Percentiles rank a stretch among this genome's conserved stretches.
phyloP scores from a whole-genome alignment of 192 early-diverging fungal genomes.

The Helicostylum pulchrum region DNA sequence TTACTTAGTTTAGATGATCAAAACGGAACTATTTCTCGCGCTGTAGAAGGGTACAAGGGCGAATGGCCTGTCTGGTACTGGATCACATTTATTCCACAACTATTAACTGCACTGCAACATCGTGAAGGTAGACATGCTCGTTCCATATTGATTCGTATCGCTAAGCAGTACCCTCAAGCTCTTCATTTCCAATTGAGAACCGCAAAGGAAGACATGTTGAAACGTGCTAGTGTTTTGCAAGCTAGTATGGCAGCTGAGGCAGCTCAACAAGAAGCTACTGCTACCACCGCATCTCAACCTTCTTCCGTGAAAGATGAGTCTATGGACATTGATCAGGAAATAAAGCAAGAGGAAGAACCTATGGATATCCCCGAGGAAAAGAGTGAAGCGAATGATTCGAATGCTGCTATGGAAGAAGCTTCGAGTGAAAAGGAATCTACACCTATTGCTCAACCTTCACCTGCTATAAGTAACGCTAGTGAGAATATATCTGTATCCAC shows the following conservation, averaged over 20 bases:
- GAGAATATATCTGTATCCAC: background rate
- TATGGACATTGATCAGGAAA: background rate
- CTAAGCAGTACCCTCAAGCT: conserved; percentile 91
- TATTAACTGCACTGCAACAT: conserved; percentile 74
- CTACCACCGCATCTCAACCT: background rate
- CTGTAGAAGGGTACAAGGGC: conserved; percentile 85
- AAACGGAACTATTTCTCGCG: conserved; percentile 67
- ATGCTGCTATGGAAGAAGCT: background rate
- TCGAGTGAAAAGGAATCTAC: background rate
- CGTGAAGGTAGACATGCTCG: conserved; percentile 82
- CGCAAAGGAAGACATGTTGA: conserved; percentile 85
- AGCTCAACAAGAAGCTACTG: background rate
- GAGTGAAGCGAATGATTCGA: background rate
- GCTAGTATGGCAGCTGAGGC: conserved; percentile 24
- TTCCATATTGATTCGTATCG: conserved; percentile 86
- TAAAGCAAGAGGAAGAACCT: background rate
- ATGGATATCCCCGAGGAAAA: background rate
- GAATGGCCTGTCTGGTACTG: conserved; percentile 96
- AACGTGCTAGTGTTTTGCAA: conserved; percentile 24
- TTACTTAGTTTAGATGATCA: conserved; percentile 87
- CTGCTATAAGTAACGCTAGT: background rate
- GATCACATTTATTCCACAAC: conserved; percentile 97
- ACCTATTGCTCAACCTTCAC: background rate
- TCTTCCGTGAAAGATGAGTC: background rate
- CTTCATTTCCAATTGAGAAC: conserved; percentile 94